Conservation (phyloP, 2,329 filamentous ascomycete species). For the Thelonectria blattea region DNA sequence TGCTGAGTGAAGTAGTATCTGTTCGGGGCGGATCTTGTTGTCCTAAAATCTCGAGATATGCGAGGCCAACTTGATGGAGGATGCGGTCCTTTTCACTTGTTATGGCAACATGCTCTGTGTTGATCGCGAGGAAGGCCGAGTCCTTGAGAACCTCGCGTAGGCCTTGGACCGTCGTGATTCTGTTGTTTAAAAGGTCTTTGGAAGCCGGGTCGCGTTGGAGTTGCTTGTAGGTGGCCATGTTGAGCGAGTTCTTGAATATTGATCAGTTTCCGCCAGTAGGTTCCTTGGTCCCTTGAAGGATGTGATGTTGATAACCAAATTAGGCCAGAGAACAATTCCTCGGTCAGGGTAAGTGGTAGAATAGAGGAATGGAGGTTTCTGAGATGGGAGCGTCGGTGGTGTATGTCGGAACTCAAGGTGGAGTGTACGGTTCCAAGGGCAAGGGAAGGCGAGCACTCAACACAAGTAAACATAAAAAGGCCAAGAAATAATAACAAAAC, state of each 20-base stretch:
- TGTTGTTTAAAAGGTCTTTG: slow-evolving; percentile 18
- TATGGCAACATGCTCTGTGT: slow-evolving; percentile 23
- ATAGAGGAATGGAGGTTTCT: not conserved
- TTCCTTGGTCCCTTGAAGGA: not conserved
- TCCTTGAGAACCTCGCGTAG: slow-evolving; percentile 7
- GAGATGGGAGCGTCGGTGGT: not conserved
- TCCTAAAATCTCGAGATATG: slow-evolving; percentile 11
- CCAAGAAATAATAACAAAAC: too few species aligned
- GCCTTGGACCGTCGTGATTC: slow-evolving; percentile 13
- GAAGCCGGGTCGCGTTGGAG: slow-evolving; percentile 31
- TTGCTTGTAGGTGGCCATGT: slow-evolving; percentile 48
- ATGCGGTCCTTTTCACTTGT: slow-evolving; percentile 20
- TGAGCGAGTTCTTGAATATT: not conserved
- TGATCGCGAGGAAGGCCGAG: slow-evolving; percentile 17
- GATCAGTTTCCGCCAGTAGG: not conserved
- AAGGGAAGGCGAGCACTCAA: too few species aligned
- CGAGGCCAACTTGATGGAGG: slow-evolving; percentile 27
- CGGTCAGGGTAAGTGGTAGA: not conserved
- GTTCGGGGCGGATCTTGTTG: not conserved
- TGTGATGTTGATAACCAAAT: not conserved
- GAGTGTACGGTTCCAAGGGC: too few species aligned
- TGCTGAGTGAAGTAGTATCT: not conserved
- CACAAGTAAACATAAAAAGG: too few species aligned
- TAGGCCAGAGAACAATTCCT: not conserved
- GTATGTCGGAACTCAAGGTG: too few species aligned